Base-by-base conservation (phyloP, 768 basidiomycete species). In the Steccherinum ochraceum region DNA sequence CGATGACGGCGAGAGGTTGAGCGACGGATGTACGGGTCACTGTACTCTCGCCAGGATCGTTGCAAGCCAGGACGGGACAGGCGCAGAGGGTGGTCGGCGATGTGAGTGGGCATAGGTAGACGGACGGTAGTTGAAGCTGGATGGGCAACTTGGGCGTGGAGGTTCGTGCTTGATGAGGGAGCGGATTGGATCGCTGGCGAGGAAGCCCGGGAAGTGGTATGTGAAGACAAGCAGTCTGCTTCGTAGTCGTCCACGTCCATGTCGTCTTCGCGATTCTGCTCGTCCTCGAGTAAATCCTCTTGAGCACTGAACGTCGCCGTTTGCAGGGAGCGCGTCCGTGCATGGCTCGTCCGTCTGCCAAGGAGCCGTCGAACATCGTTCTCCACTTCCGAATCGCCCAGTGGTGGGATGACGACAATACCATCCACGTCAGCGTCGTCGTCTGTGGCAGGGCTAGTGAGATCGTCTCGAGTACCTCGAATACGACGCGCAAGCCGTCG, bases 321-420 rank as follows among this genome's bases (percentile, higher is more conserved):
- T 19, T 24, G 53, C 49, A 13, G 46, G 39, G 23, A 43, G 45
- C 19, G 52, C 40, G 24, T 45, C 42, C 21, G 72, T 61, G 25
- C 72, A 68, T 12, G 75, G 61, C 45, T 73, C 77, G 60, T 77
- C 16, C 51, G 79, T 4, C 72, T 69, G 16, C 74, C 72, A 49
- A 84, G 67, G 42, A 82, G 64, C 40, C 76, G 73, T 56, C 79
- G 74, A 30, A 84, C 75, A 53, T 81, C 78, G 59, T 74, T 72
- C 62, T 84, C 83, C 16, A 79, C 72, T 20, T 68, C 65, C 24
- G 64, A 71, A 56, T 83, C 79, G 18, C 81, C 81, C 18, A 80
- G 65, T 1, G 76, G 72, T 0, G 80, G 78, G 23, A 80, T 75
- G 20, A 79, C 69, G n/a, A 80, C 70, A 52, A 80, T 67, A 44